These are phyloP conservation scores for Raffaelea ambrosiae DNA, from an alignment of 2,329 filamentous ascomycete species.

Conservation along the genomic window DNA sequence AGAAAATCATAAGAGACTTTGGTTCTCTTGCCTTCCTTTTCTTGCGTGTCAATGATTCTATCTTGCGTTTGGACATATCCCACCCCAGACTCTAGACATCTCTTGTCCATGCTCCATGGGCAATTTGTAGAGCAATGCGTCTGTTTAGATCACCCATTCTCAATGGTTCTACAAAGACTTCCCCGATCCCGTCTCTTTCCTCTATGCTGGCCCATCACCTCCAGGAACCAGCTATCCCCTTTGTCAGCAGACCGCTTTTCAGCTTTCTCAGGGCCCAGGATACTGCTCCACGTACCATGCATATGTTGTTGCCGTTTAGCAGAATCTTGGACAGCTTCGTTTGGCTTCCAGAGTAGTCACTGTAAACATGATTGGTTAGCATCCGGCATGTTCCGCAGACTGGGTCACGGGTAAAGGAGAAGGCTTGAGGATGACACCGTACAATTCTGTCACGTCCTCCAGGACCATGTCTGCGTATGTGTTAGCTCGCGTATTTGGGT, in stretches of 20 bases:
- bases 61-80: too few relatives aligned
- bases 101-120: too few relatives aligned
- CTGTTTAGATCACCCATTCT: too few relatives aligned
- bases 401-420: too few relatives aligned
- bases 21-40: too few relatives aligned
- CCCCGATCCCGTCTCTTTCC: neutral
- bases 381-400: neutral
- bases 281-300: slow-evolving; percentile 64
- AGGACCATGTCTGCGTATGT: slow-evolving; percentile 78
- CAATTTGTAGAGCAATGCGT: too few relatives aligned
- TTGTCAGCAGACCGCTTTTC: neutral
- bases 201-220: slow-evolving; percentile 56
- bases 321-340: slow-evolving; percentile 90
- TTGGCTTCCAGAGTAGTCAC: slow-evolving; percentile 83
- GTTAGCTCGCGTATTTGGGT: too few relatives aligned
- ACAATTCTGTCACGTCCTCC: slow-evolving; percentile 96
- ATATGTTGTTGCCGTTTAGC: slow-evolving; percentile 96
- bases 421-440: slow-evolving; percentile 27
- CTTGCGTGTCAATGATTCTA: too few relatives aligned
- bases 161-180: neutral
- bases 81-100: too few relatives aligned
- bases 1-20: too few relatives aligned
- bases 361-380: too few relatives aligned
- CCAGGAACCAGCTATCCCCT: slow-evolving; percentile 60
- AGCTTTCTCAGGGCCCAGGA: neutral